A percentile compares a stretch with the other conserved stretches of the same genome.
phyloP scores from a whole-genome alignment of 2,329 filamentous ascomycete species.

The Colletotrichum limetticola region DNA sequence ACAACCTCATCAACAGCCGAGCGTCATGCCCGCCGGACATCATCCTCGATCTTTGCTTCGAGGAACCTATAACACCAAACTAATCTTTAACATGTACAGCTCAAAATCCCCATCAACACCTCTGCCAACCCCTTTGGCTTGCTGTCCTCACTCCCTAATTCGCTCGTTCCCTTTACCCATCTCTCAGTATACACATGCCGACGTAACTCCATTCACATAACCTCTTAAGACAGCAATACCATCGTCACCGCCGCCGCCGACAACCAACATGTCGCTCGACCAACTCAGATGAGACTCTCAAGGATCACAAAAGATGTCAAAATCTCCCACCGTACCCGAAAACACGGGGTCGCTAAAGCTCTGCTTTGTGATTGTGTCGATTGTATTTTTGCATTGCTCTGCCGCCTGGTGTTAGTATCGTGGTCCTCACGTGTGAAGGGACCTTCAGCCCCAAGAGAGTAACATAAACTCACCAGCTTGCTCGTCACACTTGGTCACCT shows the following conservation, averaged over 20 bases:
- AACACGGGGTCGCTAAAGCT: conserved; percentile 43
- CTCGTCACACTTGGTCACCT: conserved; percentile 56
- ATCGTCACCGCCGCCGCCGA: not conserved
- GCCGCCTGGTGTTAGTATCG: not conserved
- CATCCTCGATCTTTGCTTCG: conserved; percentile 11
- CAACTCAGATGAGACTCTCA: conserved; percentile 34
- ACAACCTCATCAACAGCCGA: not conserved
- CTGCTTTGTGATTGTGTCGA: conserved; percentile 40
- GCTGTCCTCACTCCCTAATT: not conserved
- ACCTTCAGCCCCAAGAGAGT: not conserved
- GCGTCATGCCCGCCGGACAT: conserved; percentile 6
- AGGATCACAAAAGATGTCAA: conserved; percentile 59
- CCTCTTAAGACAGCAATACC: not conserved
- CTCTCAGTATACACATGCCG: conserved; percentile 2
- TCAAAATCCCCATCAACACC: not conserved
- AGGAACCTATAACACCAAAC: conserved; percentile 2
- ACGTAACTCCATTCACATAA: not conserved
- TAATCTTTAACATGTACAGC: not conserved
- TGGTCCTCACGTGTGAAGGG: not conserved
- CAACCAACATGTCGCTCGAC: not conserved
- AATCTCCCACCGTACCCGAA: conserved; percentile 53
- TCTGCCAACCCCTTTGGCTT: not conserved
- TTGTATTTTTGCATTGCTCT: conserved; percentile 53
- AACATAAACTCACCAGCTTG: conserved; percentile 53
- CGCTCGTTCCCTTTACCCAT: not conserved